Conservation (phyloP, 2,329 filamentous ascomycete species). For the Dactylonectria macrodidyma region DNA sequence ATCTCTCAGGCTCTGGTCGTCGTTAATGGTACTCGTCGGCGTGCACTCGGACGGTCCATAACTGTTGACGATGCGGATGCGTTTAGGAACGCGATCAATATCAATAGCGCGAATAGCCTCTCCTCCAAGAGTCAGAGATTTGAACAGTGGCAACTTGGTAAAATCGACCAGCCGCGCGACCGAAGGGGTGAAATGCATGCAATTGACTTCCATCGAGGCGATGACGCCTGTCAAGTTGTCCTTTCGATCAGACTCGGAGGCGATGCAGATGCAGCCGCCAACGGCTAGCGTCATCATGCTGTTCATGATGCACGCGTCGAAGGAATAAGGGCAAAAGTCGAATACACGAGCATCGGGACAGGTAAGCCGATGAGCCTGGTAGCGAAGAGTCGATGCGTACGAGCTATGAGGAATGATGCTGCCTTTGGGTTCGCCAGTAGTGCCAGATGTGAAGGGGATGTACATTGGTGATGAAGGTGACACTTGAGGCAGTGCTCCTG, state of each 20-base stretch:
- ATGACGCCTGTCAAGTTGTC: constrained; percentile 47
- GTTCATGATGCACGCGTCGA: constrained; percentile 16
- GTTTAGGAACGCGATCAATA: too few relatives aligned
- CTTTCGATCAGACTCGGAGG: constrained; percentile 19
- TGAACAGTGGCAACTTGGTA: constrained; percentile 4
- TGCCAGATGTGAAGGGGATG: constrained; percentile 11
- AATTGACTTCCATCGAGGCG: constrained; percentile 48
- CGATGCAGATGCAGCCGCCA: constrained; percentile 20
- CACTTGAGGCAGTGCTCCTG: neutral
- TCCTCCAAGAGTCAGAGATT: constrained; percentile 11
- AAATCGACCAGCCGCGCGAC: constrained; percentile 20
- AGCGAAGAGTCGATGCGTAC: neutral
- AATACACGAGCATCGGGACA: neutral
- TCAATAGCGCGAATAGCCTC: constrained; percentile 2
- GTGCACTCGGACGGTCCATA: neutral
- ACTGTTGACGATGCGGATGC: neutral
- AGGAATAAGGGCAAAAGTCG: constrained; percentile 18
- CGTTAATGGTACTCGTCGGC: neutral
- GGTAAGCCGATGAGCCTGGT: neutral
- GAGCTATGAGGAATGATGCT: neutral
- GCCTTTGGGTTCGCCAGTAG: constrained; percentile 6
- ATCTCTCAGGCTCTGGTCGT: too few relatives aligned
- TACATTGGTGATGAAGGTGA: neutral
- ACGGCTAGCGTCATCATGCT: constrained; percentile 17
- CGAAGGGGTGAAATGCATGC: constrained; percentile 40